Evolutionary conservation across 2,329 filamentous ascomycete species (phyloP).

Genomic region (Geosmithia flava): DNA sequence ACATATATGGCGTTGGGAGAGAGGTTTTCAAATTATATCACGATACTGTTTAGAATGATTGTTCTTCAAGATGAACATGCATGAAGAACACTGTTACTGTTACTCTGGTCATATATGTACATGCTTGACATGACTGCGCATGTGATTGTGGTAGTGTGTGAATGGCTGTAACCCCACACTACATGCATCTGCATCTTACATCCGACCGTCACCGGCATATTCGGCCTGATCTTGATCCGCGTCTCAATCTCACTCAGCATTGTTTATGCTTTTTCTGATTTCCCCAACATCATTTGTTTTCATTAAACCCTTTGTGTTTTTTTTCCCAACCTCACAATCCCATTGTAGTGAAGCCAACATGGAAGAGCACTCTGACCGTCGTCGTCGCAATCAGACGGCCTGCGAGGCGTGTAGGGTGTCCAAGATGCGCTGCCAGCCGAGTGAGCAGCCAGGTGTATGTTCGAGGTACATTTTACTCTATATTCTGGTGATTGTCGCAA

Average conservation of each 20-base stretch:
- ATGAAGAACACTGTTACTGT: no score
- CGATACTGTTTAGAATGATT: no score
- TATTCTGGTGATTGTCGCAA: background rate
- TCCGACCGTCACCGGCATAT: conserved; percentile 2
- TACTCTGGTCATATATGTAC: no score
- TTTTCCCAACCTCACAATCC: background rate
- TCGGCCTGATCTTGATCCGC: background rate
- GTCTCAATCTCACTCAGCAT: background rate
- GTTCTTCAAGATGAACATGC: no score
- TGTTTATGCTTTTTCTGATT: background rate
- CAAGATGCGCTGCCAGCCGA: conserved; percentile 40
- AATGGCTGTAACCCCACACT: no score
- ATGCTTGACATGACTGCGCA: no score
- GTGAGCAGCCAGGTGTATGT: conserved; percentile 34
- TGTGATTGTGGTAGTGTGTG: no score
- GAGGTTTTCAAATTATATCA: background rate
- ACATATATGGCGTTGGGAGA: background rate
- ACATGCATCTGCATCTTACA: background rate
- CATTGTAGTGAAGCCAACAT: background rate
- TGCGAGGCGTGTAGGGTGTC: conserved; percentile 41
- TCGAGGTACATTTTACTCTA: conserved; percentile 30
- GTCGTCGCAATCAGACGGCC: conserved; percentile 12
- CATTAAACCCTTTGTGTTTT: background rate
- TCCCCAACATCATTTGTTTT: background rate
- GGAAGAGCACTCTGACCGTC: background rate